These are phyloP conservation scores for Fennellomyces sp. DNA, from an alignment of 371 early-diverging fungal species.

Conservation along the genomic window DNA sequence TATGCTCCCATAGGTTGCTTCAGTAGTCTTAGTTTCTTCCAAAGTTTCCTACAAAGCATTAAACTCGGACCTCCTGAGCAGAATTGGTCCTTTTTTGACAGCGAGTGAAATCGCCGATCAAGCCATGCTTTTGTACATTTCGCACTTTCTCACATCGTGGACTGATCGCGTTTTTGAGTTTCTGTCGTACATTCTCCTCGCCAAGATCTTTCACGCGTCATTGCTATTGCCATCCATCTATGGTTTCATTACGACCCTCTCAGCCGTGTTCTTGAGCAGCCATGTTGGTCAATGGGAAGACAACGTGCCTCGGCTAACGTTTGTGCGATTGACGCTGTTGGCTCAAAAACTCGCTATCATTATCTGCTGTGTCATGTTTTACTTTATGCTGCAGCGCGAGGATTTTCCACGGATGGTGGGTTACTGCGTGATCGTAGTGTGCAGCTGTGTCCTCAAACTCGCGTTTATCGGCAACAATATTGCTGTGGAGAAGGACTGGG, in stretches of 20 bases:
- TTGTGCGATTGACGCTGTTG: neutral
- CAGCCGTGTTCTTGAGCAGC: slow-evolving; percentile 2
- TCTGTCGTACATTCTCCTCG: neutral
- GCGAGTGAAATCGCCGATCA: too few relatives aligned
- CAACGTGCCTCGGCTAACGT: neutral
- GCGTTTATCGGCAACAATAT: slow-evolving; percentile 1
- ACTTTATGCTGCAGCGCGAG: neutral
- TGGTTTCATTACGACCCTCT: neutral
- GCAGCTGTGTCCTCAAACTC: neutral
- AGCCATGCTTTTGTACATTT: neutral
- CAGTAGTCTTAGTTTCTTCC: too few relatives aligned
- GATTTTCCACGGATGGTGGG: neutral
- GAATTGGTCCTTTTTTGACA: too few relatives aligned
- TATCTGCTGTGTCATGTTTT: neutral
- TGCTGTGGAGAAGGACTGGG: neutral
- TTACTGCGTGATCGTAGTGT: neutral
- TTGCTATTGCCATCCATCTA: neutral
- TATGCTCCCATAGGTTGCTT: too few relatives aligned
- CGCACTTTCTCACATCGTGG: neutral
- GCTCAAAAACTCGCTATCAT: neutral
- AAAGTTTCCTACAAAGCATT: too few relatives aligned
- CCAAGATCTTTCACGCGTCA: slow-evolving; percentile 1
- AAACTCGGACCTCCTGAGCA: too few relatives aligned
- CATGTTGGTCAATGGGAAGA: neutral
- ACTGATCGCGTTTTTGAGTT: neutral